A percentile compares a stretch with the other conserved stretches of the same genome.
Evolutionary conservation across 2,329 filamentous ascomycete species (phyloP).

Genomic region (Trematosphaeria pertusa): DNA sequence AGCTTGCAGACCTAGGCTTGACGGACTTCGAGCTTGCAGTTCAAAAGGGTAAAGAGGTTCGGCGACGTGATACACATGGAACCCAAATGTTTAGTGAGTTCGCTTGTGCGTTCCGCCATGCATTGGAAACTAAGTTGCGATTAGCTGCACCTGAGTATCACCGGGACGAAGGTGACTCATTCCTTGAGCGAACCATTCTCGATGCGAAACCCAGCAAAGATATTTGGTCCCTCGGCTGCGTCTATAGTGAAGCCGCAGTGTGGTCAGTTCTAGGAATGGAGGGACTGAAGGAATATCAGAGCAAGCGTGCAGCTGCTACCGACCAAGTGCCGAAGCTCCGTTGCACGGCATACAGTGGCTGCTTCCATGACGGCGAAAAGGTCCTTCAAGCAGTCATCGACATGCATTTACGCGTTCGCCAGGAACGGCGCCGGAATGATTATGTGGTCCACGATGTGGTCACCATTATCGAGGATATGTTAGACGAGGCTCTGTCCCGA

Average conservation of each 20-base stretch:
- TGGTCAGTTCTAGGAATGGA: slow-evolving; percentile 25
- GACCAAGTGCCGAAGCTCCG: not conserved
- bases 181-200: slow-evolving; percentile 3
- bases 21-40: slow-evolving; percentile 28
- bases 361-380: slow-evolving; percentile 26
- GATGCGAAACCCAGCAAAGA: slow-evolving; percentile 43
- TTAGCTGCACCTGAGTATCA: slow-evolving; percentile 29
- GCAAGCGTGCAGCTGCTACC: slow-evolving; percentile 5
- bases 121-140: too few species aligned
- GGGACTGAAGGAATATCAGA: slow-evolving; percentile 21
- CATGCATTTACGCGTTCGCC: slow-evolving; percentile 9
- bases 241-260: slow-evolving; percentile 27
- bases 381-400: slow-evolving; percentile 10
- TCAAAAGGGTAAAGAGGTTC: not conserved
- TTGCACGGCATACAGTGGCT: slow-evolving; percentile 16
- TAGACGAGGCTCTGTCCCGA: slow-evolving; percentile 1
- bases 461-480: slow-evolving; percentile 12
- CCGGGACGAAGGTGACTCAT: slow-evolving; percentile 11
- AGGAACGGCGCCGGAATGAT: not conserved
- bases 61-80: slow-evolving; percentile 28
- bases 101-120: too few species aligned
- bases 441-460: slow-evolving; percentile 3
- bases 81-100: slow-evolving; percentile 48
- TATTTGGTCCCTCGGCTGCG: slow-evolving; percentile 47
- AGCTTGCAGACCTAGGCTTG: slow-evolving; percentile 50